Base-by-base conservation (phyloP, 2,329 filamentous ascomycete species). In the Tolypocladium tundrense region DNA sequence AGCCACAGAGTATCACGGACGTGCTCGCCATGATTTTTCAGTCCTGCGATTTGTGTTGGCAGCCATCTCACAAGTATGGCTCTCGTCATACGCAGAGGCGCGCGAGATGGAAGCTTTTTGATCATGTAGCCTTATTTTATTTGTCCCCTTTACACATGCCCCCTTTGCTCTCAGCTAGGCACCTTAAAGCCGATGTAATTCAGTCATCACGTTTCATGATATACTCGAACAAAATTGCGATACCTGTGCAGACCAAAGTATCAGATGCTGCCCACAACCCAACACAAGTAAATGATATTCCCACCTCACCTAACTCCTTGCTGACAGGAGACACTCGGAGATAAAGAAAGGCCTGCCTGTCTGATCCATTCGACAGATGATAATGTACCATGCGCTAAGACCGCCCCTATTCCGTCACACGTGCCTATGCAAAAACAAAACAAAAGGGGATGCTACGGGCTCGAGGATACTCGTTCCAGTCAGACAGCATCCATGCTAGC, bases 401-500 rank as follows among this genome's bases (percentile, higher is more conserved):
- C 53, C 24, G 3, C 14, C 40, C 24, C 27, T 27, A 19, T 27
- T 41, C 53, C 37, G 27, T 33, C 53, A 21, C 21, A n/a, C 13
- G 7, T 27, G 8, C 42, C 33, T 21, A 54, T 40, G 37, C 9
- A 31, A 10, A 33, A 40, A 42, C 27, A 5, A 39, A 2, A 27
- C 24, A 27, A 54, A 54, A 24, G 9, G 13, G 21, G 14, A 19
- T 27, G 4, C 11, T 16, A 21, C 37, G 33, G 31, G 43, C 21
- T 43, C 14, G 7, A 41, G 33, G 13, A 9, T 14, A 33, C 14
- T 31, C 24, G 41, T n/a, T 24, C 24, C 27, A n/a, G 21, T 57
- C 53, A 60, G 24, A 92, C 82, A 24, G 88, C 87, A 72, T 92
- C 88, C 79, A 92, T 90, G 62, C 81, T 85, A 33, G 88, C 88